Base-by-base conservation (phyloP, 345 rosid genomes). In the Leavenworthia alabamica region DNA sequence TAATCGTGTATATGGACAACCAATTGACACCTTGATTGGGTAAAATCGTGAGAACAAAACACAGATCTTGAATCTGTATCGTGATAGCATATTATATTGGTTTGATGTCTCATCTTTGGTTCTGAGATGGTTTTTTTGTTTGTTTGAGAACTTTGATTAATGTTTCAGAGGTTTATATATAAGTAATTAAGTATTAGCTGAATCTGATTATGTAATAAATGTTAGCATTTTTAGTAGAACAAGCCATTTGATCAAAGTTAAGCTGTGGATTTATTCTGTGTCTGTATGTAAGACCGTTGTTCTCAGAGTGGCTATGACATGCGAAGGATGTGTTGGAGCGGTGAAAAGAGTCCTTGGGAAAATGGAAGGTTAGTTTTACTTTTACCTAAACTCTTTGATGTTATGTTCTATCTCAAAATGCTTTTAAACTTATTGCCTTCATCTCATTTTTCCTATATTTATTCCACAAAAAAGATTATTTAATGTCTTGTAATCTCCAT, bases 221-320 rank as follows among this genome's bases (percentile, higher is more conserved):
- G 8, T 11, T 35, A 55, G 31, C 47, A 23, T 24, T 7, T 47
- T 47, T 11, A 41, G 9, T 11, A 2, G 16, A 16, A 42, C 13
- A 31, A 43, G 36, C 23, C 3, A 22, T 26, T 11, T 49, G 41
- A 56, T 26, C 5, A 6, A 33, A 24, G 32, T 19, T 66, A 47
- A 56, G 31, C 42, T 67, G 22, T 45, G 37, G 19, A 4, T 16
- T 14, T 16, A n/a, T 22, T 5, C 2, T 22, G 43, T 23, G 15
- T 53, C 22, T n/a, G 8, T 3, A 10, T 48, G 39, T 64, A 92
- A 92, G 95, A 88, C 89, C 4, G 89, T 82, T 63, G 93, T 86
- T 55, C 89, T 92, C 40, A 86, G 81, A 75, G 98, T 89, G 58
- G 88, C 80, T 6, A 92, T 92, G 98, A 74, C 93, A 41, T 92